Evolutionary conservation across 202 grass and related monocot genomes (phyloP), one percentile per base, ranked within the genome.

Genomic region (Setaria viridis): DNA sequence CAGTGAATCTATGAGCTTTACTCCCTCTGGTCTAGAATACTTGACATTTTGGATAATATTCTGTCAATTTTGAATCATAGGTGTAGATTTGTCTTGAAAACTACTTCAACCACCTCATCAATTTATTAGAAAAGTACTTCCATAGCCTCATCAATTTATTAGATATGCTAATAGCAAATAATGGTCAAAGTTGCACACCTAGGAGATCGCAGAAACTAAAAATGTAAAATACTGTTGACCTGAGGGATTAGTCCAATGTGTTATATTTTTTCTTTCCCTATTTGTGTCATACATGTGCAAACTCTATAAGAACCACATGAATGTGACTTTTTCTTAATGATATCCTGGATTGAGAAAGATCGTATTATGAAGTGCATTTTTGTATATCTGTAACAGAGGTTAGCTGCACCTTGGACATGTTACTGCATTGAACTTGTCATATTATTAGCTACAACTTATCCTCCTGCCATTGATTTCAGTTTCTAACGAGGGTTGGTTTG

Each of bases 401-500:
- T 58, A 32, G 57, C 32, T 82, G 48, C 54, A 74, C 75, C 72
- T 55, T 92, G 53, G 56, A 64, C 32, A 69, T 37, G 13, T 72
- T n/a, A 37, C 25, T 43, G 33, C 4, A 51, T 67, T 33, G 12
- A 67, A 33, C 65, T 73, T 72, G 37, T 80, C 13, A 77, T 74
- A 47, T 79, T 83, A 25, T 62, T 87, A 60, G 66, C 71, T 73
- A 81, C 1, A 20, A 54, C 51, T 54, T 60, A 43, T 72, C 33
- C 50, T 78, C 71, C 2, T 84, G 69, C 62, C 63, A 81, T 84
- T 48, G 20, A 37, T 85, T 95, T 85, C 82, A 99, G 97, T 99
- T 99, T 89, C 82, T 99, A 82, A 82, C 85, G 55, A 83, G 83
- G 69, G 70, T 88, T 85, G 88, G 92, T 25, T 63, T 99, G 79